Conservation (phyloP, 345 rosid species). For the Salix arbutifolia region DNA sequence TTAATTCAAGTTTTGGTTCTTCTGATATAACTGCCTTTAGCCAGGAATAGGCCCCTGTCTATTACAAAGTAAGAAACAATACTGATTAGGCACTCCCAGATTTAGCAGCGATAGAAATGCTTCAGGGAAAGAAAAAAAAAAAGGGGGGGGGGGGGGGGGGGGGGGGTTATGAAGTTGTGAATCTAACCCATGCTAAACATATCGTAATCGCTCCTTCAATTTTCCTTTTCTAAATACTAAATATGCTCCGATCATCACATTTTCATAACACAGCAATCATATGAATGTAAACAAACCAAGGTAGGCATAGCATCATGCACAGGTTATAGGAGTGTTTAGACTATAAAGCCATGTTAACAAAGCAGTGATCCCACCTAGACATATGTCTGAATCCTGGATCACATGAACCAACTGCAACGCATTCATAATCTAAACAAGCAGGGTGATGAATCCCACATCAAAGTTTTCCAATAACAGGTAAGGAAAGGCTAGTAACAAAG, state of each 20-base stretch:
- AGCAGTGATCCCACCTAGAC: too few species aligned
- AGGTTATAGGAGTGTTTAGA: neutral
- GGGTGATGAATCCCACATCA: neutral
- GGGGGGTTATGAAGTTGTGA: neutral
- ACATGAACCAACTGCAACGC: too few species aligned
- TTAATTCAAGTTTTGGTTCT: neutral
- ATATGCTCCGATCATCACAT: neutral
- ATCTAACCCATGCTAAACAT: neutral
- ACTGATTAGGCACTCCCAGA: neutral
- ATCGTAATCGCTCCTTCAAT: neutral
- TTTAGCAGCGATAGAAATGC: neutral
- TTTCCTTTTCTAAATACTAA: neutral
- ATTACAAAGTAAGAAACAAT: neutral
- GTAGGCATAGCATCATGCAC: neutral
- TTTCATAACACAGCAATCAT: neutral
- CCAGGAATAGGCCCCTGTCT: neutral
- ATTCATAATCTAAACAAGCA: neutral
- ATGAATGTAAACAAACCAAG: neutral
- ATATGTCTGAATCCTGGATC: too few species aligned
- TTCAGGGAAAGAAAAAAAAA: neutral
- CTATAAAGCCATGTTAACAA: too few species aligned
- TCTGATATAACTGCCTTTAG: neutral
- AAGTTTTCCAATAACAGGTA: neutral
- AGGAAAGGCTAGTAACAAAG: neutral
- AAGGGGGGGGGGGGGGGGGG: neutral